phyloP scores from a whole-genome alignment of 106 monocot genomes.

The Dioscorea alata region DNA sequence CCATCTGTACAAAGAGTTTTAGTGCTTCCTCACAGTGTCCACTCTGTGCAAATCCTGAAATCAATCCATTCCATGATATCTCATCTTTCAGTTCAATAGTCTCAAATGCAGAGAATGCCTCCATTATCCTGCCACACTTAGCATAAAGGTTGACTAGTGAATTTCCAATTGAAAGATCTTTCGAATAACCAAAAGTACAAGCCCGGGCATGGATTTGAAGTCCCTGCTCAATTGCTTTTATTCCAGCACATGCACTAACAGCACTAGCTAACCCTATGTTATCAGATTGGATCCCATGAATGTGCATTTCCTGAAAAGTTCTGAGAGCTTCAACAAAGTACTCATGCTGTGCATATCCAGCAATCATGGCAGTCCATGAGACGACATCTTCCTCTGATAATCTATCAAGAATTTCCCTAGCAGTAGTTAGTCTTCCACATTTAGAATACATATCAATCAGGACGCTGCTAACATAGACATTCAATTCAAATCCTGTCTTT shows the following conservation, averaged over 20 bases:
- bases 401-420: constrained; percentile 47
- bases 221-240: constrained; percentile 50
- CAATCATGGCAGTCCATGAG: constrained; percentile 92
- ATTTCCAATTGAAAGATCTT: constrained; percentile 74
- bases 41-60: constrained; percentile 82
- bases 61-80: constrained; percentile 84
- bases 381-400: constrained; percentile 60
- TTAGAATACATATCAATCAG: constrained; percentile 90
- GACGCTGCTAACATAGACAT: constrained; percentile 61
- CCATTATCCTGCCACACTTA: constrained; percentile 46
- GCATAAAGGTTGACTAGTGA: constrained; percentile 75
- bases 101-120: constrained; percentile 57
- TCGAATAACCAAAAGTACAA: constrained; percentile 40
- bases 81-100: constrained; percentile 48
- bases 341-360: constrained; percentile 71
- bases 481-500: constrained; percentile 54
- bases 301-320: constrained; percentile 56
- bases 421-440: constrained; percentile 47
- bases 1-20: constrained; percentile 53
- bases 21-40: constrained; percentile 66
- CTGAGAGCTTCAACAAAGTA: constrained; percentile 58
- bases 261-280: constrained; percentile 74
- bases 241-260: constrained; percentile 69
- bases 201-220: constrained; percentile 67
- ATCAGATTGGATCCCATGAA: constrained; percentile 46